Evolutionary conservation across 176 grass and related monocot species (phyloP).

Genomic region (Zoysia pacifica): DNA sequence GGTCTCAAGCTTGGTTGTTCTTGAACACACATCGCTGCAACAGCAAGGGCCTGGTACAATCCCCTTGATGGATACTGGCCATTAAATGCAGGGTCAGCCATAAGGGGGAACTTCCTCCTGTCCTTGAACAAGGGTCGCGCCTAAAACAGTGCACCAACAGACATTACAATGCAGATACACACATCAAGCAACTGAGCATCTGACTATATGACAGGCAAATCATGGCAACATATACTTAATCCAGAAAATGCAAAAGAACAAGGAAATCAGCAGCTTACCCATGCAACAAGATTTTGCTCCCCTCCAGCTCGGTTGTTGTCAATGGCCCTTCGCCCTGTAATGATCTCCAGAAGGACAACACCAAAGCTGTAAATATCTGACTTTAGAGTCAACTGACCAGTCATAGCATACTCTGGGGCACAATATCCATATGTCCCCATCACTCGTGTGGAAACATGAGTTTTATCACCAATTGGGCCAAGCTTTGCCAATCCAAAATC

Average conservation of each 20-base stretch:
- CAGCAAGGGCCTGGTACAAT: conserved; percentile 81
- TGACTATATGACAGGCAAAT: neutral
- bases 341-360: conserved; percentile 59
- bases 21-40: conserved; percentile 90
- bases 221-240: neutral
- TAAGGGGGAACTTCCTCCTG: conserved; percentile 75
- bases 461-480: conserved; percentile 59
- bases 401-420: conserved; percentile 67
- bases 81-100: conserved; percentile 72
- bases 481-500: conserved; percentile 70
- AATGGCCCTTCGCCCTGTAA: conserved; percentile 60
- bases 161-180: conserved; percentile 10
- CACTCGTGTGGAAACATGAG: conserved; percentile 66
- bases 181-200: neutral
- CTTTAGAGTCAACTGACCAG: conserved; percentile 59
- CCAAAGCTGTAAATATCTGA: conserved; percentile 67
- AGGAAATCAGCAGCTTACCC: conserved; percentile 37
- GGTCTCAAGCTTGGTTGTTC: conserved; percentile 80
- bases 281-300: conserved; percentile 72
- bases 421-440: conserved; percentile 76
- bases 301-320: conserved; percentile 51
- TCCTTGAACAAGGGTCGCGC: conserved; percentile 89
- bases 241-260: neutral
- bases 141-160: conserved; percentile 43
- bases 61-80: conserved; percentile 66